phyloP scores from a whole-genome alignment of 75 land plant species.

The Ceratopteris richardii region DNA sequence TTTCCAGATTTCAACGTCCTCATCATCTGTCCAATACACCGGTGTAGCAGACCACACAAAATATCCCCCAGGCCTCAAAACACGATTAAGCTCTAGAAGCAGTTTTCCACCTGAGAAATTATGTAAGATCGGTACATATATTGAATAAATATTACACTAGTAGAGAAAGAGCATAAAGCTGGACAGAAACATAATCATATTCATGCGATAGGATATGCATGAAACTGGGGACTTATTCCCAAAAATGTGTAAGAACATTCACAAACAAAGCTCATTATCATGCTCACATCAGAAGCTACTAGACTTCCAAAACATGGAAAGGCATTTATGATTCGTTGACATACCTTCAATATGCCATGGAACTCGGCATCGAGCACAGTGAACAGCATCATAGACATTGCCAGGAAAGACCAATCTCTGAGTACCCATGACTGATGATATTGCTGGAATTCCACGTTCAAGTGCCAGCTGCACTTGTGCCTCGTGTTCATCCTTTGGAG shows the following conservation, averaged over 20 bases:
- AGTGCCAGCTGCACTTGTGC: slow-evolving; percentile 77
- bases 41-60: slow-evolving; percentile 81
- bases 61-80: slow-evolving; percentile 60
- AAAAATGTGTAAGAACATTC: no score
- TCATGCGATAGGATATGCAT: no score
- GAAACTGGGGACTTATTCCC: no score
- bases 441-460: slow-evolving; percentile 65
- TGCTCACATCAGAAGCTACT: no score
- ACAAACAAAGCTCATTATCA: no score
- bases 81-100: slow-evolving; percentile 57
- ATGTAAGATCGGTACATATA: no score
- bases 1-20: slow-evolving; percentile 60
- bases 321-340: no score
- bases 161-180: no score
- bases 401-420: slow-evolving; percentile 56
- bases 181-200: no score
- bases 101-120: slow-evolving; percentile 51
- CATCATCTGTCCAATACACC: slow-evolving; percentile 46
- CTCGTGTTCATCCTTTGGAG: slow-evolving; percentile 75
- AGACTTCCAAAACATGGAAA: no score
- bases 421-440: slow-evolving; percentile 69
- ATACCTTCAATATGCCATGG: slow-evolving; percentile 76
- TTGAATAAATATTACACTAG: no score
- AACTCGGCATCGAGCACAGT: slow-evolving; percentile 70
- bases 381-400: slow-evolving; percentile 56